Conservation (phyloP, 805 yeast species). For the Ascoidea rubescens region DNA sequence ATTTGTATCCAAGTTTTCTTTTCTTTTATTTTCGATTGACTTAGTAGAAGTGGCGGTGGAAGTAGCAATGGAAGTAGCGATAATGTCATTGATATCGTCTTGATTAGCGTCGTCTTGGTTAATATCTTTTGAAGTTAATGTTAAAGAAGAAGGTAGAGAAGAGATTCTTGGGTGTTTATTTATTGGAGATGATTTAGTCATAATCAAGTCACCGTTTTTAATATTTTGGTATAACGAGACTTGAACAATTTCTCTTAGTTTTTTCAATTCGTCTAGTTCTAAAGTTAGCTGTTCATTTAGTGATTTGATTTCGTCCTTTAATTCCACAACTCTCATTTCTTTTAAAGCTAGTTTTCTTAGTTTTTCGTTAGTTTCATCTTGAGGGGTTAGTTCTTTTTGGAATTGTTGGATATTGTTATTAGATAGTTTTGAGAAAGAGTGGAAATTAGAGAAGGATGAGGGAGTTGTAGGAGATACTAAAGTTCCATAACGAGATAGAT, state of each 20-base stretch:
- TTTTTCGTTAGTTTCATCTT: constrained; percentile 8
- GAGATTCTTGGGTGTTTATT: background rate
- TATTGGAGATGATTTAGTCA: background rate
- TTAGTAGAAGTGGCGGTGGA: background rate
- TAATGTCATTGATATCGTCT: constrained; percentile 3
- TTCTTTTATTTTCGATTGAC: background rate
- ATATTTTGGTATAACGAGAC: constrained; percentile 5
- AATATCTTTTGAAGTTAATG: background rate
- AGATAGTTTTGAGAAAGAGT: too few species aligned
- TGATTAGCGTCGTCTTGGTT: background rate
- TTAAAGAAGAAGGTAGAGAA: background rate
- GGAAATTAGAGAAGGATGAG: too few species aligned
- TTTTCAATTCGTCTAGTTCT: constrained; percentile 7
- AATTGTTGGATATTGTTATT: too few species aligned
- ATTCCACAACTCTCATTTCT: constrained; percentile 10
- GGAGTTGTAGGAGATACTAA: too few species aligned
- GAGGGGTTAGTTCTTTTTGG: background rate
- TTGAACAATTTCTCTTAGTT: constrained; percentile 6
- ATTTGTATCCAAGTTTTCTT: too few species aligned
- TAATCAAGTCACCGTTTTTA: background rate
- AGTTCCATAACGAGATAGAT: too few species aligned
- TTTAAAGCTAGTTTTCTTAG: constrained; percentile 7
- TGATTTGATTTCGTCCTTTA: constrained; percentile 7
- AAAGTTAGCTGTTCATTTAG: constrained; percentile 1
- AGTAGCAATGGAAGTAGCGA: background rate